Evolutionary conservation across 208 protist genomes (phyloP), one percentile per base, ranked within the genome.

Genomic region (Herpetomonas muscarum): DNA sequence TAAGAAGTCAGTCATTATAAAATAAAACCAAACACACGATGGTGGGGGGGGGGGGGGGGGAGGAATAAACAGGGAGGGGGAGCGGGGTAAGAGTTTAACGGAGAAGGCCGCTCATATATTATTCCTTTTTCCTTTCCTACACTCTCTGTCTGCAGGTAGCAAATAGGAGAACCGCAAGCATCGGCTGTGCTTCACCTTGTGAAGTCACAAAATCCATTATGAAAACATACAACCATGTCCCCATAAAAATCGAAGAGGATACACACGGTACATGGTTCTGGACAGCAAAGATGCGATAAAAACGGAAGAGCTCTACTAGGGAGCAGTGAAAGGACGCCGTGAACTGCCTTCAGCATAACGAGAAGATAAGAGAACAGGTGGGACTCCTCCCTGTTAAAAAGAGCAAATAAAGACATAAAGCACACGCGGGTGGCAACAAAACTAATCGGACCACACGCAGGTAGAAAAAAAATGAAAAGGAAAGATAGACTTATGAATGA

Each of bases 401-500:
- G n/a, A n/a, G n/a, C n/a, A 39, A 39, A 39, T 17, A 13, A 39
- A 39, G 13, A 17, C 34, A 39, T 39, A 17, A 39, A 6, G 6
- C 34, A 39, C 34, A 13, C 13, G 6, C 34, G 34, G 9, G 34
- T 39, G 9, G 34, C 13, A 6, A 13, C 9, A 13, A 39, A 13
- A 39, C 9, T 6, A 39, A 13, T 13, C 6, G 13, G 34, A 39
- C 6, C 9, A 39, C 6, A 13, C 6, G 34, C 6, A 39, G 34
- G 6, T 39, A 30, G n/a, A n/a, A 53, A 53, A 53, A 49, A 49
- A 39, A 39, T 15, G 15, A 15, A 39, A 39, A 39, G 15, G 10
- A 39, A 39, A 7, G 34, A 15, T 39, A 17, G 15, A 39, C 34
- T 15, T n/a, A n/a, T n/a, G n/a, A n/a, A n/a, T n/a, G n/a, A n/a